A percentile compares a stretch with the other conserved stretches of the same genome.
phyloP scores from a whole-genome alignment of 257 asterid species.

The Lantana camara region DNA sequence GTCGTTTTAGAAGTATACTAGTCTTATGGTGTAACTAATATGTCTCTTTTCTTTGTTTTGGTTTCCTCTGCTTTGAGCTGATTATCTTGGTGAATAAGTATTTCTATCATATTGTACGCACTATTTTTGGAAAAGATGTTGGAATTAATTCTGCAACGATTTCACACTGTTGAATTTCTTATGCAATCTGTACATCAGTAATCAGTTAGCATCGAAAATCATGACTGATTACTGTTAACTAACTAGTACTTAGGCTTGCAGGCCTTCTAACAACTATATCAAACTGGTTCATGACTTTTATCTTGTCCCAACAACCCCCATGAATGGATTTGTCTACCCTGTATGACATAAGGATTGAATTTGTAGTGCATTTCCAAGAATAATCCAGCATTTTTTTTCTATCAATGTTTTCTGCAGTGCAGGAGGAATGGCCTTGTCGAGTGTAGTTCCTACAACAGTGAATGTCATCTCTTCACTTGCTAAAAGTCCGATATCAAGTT shows the following conservation, averaged over 20 bases:
- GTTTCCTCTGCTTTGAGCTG: constrained; percentile 8
- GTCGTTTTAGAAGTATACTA: neutral
- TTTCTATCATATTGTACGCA: constrained; percentile 1
- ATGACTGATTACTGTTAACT: constrained; percentile 15
- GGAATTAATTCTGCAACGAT: constrained; percentile 3
- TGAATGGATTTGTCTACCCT: constrained; percentile 11
- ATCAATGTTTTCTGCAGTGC: constrained; percentile 73
- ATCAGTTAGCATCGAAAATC: neutral
- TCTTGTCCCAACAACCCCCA: constrained; percentile 20
- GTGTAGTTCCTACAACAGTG: constrained; percentile 94
- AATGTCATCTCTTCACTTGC: constrained; percentile 78
- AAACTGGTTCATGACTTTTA: neutral
- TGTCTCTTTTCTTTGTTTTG: neutral
- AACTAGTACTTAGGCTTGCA: constrained; percentile 12
- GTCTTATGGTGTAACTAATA: neutral
- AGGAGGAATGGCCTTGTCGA: constrained; percentile 99
- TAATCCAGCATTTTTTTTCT: constrained; percentile 33
- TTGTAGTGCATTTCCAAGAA: too few relatives aligned
- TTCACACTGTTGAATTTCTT: constrained; percentile 3
- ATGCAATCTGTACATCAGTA: neutral
- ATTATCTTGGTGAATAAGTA: constrained; percentile 9
- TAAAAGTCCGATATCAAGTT: constrained; percentile 70
- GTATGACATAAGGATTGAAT: constrained; percentile 15
- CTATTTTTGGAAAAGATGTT: constrained; percentile 7
- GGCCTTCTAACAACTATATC: neutral